Evolutionary conservation across 2,329 filamentous ascomycete species (phyloP).

Genomic region (Diaporthe ampelina): DNA sequence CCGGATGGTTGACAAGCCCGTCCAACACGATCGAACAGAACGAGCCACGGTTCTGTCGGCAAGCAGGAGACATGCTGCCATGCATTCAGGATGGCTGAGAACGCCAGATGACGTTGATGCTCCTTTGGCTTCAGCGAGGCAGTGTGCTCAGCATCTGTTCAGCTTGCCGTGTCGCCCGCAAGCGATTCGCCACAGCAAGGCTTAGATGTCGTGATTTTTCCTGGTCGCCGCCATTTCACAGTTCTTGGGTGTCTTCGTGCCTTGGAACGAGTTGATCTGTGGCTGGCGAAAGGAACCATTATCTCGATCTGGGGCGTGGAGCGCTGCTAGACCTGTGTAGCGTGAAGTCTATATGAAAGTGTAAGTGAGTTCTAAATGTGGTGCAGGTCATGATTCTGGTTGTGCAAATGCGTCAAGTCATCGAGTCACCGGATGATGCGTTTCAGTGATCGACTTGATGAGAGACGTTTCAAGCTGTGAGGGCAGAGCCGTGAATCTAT

Average conservation of each 20-base stretch:
- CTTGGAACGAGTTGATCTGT: not conserved
- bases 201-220: not conserved
- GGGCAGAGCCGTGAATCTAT: conserved; percentile 18
- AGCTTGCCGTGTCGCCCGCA: not conserved
- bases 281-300: not conserved
- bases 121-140: conserved; percentile 4
- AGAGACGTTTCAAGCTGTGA: conserved; percentile 7
- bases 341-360: not conserved
- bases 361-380: not conserved
- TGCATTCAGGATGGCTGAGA: conserved; percentile 17
- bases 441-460: conserved; percentile 4
- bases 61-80: not conserved
- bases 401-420: not conserved
- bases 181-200: conserved; percentile 3
- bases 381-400: not conserved
- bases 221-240: not conserved
- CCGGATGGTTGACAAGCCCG: not conserved
- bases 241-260: not conserved
- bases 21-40: not conserved
- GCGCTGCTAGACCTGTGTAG: not conserved
- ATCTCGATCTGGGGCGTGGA: not conserved
- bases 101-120: not conserved
- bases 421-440: not conserved
- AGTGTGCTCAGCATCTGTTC: not conserved
- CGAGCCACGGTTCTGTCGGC: conserved; percentile 8